These are phyloP conservation scores for Calocybe cyanea DNA, from an alignment of 768 basidiomycete species.

Conservation along the genomic window DNA sequence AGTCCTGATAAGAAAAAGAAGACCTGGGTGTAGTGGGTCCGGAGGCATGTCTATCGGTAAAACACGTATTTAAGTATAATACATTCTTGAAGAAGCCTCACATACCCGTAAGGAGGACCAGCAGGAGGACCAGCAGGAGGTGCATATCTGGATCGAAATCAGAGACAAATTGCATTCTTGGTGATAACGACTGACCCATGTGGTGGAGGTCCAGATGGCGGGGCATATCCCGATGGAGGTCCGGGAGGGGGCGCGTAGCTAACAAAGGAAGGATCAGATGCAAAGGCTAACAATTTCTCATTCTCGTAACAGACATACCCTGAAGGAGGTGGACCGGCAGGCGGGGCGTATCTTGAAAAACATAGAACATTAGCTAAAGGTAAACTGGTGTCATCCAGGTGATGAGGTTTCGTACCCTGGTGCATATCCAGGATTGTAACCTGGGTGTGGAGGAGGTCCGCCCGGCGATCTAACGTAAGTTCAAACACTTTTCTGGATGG, in stretches of 20 bases:
- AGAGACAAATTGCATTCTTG: neutral
- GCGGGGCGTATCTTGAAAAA: slow-evolving; percentile 21
- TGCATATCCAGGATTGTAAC: slow-evolving; percentile 39
- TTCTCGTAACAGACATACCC: slow-evolving; percentile 19
- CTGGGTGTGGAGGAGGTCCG: slow-evolving; percentile 14
- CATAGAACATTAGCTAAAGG: neutral
- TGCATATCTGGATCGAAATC: slow-evolving; percentile 8
- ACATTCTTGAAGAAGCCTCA: too few species aligned
- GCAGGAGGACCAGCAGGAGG: slow-evolving; percentile 16
- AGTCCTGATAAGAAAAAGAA: neutral
- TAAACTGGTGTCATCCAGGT: slow-evolving; percentile 16
- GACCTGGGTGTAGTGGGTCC: slow-evolving; percentile 9
- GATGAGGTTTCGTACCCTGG: slow-evolving; percentile 28
- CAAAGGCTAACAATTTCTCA: neutral
- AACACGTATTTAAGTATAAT: neutral
- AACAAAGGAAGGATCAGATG: slow-evolving; percentile 1
- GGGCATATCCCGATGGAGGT: slow-evolving; percentile 7
- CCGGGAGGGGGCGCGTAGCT: slow-evolving; percentile 19
- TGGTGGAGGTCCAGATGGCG: neutral
- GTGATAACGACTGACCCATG: slow-evolving; percentile 1
- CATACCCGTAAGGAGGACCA: slow-evolving; percentile 12
- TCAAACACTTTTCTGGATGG: neutral
- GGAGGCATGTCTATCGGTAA: neutral
- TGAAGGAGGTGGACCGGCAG: slow-evolving; percentile 31
- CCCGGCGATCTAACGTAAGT: slow-evolving; percentile 1